These are phyloP conservation scores for Barbarea vulgaris DNA, from an alignment of 345 rosid genomes.

Conservation along the genomic window DNA sequence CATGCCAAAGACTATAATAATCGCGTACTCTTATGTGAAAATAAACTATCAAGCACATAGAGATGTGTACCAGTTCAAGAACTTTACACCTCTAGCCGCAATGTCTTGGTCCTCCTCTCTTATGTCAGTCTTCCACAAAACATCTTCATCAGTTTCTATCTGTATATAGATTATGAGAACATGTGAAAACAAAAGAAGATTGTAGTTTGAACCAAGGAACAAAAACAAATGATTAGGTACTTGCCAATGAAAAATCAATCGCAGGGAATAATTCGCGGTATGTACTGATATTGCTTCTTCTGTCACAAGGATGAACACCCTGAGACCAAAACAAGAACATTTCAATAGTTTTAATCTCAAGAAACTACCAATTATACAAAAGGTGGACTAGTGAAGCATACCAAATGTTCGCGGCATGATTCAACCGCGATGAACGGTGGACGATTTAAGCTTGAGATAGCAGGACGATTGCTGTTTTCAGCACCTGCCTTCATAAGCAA, in stretches of 20 bases:
- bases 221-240: constrained; percentile 21
- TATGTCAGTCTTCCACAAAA: constrained; percentile 56
- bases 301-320: constrained; percentile 90
- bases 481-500: constrained; percentile 60
- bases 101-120: constrained; percentile 67
- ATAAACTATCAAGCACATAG: neutral
- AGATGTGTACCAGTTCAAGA: constrained; percentile 61
- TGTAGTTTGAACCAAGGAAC: neutral
- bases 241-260: constrained; percentile 77
- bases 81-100: constrained; percentile 69
- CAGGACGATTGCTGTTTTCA: constrained; percentile 52
- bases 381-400: constrained; percentile 21
- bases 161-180: constrained; percentile 17
- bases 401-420: constrained; percentile 77
- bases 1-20: neutral
- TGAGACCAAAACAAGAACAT: constrained; percentile 34
- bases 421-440: constrained; percentile 64
- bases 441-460: constrained; percentile 58
- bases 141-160: constrained; percentile 64
- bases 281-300: constrained; percentile 64
- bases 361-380: neutral
- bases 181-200: neutral
- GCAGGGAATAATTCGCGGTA: constrained; percentile 71
- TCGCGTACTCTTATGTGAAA: neutral
- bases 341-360: neutral